Evolutionary conservation across 306 rosid genomes (phyloP).

Genomic region (Acacia acuminata): DNA sequence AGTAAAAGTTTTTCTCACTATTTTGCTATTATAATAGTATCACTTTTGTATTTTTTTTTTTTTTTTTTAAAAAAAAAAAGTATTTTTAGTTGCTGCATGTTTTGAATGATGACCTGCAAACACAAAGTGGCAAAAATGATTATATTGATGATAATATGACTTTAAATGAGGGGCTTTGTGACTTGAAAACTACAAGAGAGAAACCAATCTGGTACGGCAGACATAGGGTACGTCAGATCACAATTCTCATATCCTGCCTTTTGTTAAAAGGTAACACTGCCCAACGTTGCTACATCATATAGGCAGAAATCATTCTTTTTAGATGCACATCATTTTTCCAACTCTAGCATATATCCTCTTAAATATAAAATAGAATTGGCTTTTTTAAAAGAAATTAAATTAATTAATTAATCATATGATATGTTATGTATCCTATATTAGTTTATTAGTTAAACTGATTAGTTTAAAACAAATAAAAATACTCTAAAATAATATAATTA

Average conservation of each 20-base stretch:
- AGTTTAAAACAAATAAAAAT: too few relatives aligned
- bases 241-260: neutral
- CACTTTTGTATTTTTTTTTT: neutral
- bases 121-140: slow-evolving; percentile 10
- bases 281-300: neutral
- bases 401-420: too few relatives aligned
- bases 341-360: too few relatives aligned
- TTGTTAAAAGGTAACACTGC: neutral
- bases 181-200: neutral
- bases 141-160: slow-evolving; percentile 6
- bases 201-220: slow-evolving; percentile 16
- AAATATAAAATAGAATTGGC: too few relatives aligned
- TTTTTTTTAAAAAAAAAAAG: neutral
- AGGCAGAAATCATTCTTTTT: neutral
- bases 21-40: neutral
- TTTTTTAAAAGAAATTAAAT: too few relatives aligned
- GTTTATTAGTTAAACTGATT: too few relatives aligned
- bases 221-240: neutral
- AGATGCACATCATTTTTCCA: too few relatives aligned
- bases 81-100: neutral
- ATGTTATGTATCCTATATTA: too few relatives aligned
- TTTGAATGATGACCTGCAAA: neutral
- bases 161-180: neutral
- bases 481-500: too few relatives aligned
- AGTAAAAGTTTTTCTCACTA: neutral